Conservation (phyloP, 495 filamentous ascomycete genomes). For the Platismatia glauca region DNA sequence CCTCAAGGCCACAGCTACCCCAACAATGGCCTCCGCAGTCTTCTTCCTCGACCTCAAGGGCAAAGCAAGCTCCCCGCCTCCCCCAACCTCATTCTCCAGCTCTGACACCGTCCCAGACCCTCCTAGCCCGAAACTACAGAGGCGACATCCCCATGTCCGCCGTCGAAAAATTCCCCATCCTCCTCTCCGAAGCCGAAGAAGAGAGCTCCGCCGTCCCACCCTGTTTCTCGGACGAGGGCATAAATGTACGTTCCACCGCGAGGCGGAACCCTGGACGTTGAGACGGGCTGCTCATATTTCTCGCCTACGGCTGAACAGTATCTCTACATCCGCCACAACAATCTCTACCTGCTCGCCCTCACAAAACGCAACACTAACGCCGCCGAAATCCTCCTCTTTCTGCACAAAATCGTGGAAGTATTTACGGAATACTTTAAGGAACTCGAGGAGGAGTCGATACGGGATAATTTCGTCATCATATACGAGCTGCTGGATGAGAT, state of each 20-base stretch:
- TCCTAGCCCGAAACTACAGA: slow-evolving; percentile 95
- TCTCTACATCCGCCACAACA: slow-evolving; percentile 99
- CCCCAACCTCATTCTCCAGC: slow-evolving; percentile 1
- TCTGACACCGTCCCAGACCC: slow-evolving; percentile 58
- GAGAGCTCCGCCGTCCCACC: slow-evolving; percentile 95
- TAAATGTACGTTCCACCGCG: slow-evolving; percentile 62
- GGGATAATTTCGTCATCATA: slow-evolving; percentile 99
- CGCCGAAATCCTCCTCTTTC: slow-evolving; percentile 93
- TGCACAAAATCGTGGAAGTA: slow-evolving; percentile 97
- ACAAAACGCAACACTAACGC: slow-evolving; percentile 99
- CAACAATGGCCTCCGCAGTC: slow-evolving; percentile 86
- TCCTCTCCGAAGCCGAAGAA: slow-evolving; percentile 98
- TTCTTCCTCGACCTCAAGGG: slow-evolving; percentile 99
- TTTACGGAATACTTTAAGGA: slow-evolving; percentile 99
- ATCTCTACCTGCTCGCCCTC: slow-evolving; percentile 95
- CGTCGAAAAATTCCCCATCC: slow-evolving; percentile 95
- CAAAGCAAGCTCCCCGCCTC: slow-evolving; percentile 57
- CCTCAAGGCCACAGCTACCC: slow-evolving; percentile 13
- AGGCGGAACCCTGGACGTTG: background rate
- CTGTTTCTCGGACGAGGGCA: slow-evolving; percentile 97
- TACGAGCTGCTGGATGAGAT: slow-evolving; percentile 99
- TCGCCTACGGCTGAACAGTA: slow-evolving; percentile 48
- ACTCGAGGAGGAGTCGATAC: slow-evolving; percentile 96
- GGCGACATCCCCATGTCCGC: slow-evolving; percentile 99
- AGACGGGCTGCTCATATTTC: background rate